Base-by-base conservation (phyloP, 768 basidiomycete species). In the Lactarius trivialis region DNA sequence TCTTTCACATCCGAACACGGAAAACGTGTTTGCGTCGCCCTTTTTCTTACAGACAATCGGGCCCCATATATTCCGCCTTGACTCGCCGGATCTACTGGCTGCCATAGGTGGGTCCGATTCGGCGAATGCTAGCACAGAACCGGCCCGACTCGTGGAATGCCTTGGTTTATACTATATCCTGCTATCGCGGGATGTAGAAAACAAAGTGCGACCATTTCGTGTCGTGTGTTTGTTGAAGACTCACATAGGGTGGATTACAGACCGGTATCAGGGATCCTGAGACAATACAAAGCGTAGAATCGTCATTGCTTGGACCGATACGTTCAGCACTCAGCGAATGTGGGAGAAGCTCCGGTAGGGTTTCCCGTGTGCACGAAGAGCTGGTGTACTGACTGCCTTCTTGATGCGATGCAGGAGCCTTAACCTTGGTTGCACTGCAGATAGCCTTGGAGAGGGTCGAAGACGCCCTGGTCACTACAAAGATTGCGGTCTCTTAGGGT, bases 101-200 rank as follows among this genome's bases (percentile, higher is more conserved):
- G 58, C 68, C 4, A 63, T 70, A 11, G 51, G 33, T 14, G 55
- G 56, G 24, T 21, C 67, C 28, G 71, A 72, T 6, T 72, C 76
- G 15, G 80, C 81, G 41, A 75, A 89, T 17, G 74, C 80, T 28
- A 81, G 81, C 0, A 73, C 79, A 9, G 89, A 91, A 67, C 75
- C 83, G n/a, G 67, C 78, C 24, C 76, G 89, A 45, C 74, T 92
- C 26, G 77, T 81, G 0, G 88, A 90, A 64, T 84, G 81, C 64
- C 73, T 92, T 6, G 81, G 82, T 19, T 77, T 91, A 55, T 88
- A 86, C 69, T 90, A 86, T 65, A 77, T 86, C 36, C 74, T 90
- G 19, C 68, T 89, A 8, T 71, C 75, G 50, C 74, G 87, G 65
- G 89, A 92, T 70, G 68, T 65, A 9, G 65, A 72, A 5, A 91